Base-by-base conservation (phyloP, 495 filamentous ascomycete genomes). In the Xylaria venustula region DNA sequence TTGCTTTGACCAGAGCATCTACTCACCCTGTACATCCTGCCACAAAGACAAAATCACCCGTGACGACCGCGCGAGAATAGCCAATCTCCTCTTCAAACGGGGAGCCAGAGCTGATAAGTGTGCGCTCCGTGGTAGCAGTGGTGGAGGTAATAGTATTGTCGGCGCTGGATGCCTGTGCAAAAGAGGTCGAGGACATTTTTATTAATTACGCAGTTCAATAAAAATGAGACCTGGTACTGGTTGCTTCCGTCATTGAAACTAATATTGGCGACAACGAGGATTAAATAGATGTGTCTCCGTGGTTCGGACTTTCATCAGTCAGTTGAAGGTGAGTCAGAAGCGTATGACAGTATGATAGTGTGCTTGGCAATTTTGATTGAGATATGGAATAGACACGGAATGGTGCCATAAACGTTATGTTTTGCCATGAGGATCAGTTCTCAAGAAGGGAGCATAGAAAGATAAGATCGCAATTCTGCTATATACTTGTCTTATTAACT, bases 51-150 rank as follows among this genome's bases (percentile, higher is more conserved):
- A 68, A 66, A 44, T 74, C 71, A 6, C 73, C 74, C 1, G 52
- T 44, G 17, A 78, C 66, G 4, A 78, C 73, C 34, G 76, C 76
- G 17, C 76, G 68, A 6, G 75, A 76, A 65, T 78, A 78, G 41
- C 73, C 76, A 22, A 78, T 78, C 54, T 75, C 60, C 19, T 64
- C 58, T 60, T 78, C 76, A 51, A 77, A 78, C 11, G 62, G 47
- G 11, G 75, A 78, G 55, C 70, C 68, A 44, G 75, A 77, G 54
- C 66, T 71, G 60, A 75, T 75, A 63, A 73, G 5, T 34, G 11
- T 11, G 11, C 11, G n/a, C n/a, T n/a, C n/a, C n/a, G n/a, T n/a
- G n/a, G n/a, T n/a, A n/a, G n/a, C n/a, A n/a, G n/a, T n/a, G n/a
- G n/a, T n/a, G n/a, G n/a, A n/a, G n/a, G n/a, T n/a, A n/a, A n/a